Percentiles rank a stretch among this genome's conserved stretches.
Conservation (phyloP, 306 rosid genomes). For the Fragaria ananassa region DNA sequence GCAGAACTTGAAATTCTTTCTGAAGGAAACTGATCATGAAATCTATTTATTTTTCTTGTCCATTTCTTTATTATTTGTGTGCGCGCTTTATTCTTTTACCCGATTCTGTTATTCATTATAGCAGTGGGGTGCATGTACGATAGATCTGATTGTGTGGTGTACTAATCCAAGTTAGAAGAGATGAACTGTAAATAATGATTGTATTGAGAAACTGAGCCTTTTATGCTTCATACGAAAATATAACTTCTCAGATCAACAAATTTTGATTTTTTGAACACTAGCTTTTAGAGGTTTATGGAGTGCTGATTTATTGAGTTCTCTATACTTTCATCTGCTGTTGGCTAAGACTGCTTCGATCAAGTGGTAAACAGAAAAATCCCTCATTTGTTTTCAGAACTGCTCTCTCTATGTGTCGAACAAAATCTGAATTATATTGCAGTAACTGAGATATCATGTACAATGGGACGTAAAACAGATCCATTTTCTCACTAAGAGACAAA, state of each 20-base stretch:
- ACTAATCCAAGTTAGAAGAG: slow-evolving; percentile 12
- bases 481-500: background rate
- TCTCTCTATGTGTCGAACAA: background rate
- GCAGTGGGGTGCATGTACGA: slow-evolving; percentile 14
- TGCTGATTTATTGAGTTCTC: background rate
- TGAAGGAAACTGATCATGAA: slow-evolving; percentile 39
- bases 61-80: background rate
- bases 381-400: background rate
- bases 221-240: background rate
- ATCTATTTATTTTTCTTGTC: slow-evolving; percentile 17
- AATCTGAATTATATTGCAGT: background rate
- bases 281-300: background rate
- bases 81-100: slow-evolving; percentile 5
- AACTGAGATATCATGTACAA: slow-evolving; percentile 40
- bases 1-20: slow-evolving; percentile 86
- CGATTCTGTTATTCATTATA: slow-evolving; percentile 32
- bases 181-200: slow-evolving; percentile 21
- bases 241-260: slow-evolving; percentile 6
- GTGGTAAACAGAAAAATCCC: slow-evolving; percentile 3
- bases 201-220: slow-evolving; percentile 1
- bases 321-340: background rate
- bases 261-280: background rate
- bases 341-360: background rate
- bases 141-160: slow-evolving; percentile 10
- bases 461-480: slow-evolving; percentile 11